Evolutionary conservation across 768 basidiomycete genomes (phyloP).

Genomic region (Roridomyces roridus): DNA sequence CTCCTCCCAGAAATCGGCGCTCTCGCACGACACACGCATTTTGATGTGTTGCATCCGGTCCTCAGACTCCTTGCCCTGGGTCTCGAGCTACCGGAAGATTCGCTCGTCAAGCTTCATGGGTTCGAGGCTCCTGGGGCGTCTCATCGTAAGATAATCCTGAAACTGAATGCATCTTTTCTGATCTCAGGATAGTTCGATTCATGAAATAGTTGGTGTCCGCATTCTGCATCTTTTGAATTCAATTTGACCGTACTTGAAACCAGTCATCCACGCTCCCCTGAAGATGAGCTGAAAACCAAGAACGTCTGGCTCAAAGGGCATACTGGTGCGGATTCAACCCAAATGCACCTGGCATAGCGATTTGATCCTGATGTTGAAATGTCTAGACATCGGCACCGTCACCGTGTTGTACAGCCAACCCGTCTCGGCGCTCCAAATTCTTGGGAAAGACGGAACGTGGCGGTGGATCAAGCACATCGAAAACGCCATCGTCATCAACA

Average conservation of each 20-base stretch:
- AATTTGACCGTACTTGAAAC: neutral
- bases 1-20: constrained; percentile 58
- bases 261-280: constrained; percentile 56
- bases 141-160: constrained; percentile 46
- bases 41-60: constrained; percentile 55
- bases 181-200: constrained; percentile 51
- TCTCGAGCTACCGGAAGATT: constrained; percentile 60
- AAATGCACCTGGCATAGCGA: too few relatives aligned
- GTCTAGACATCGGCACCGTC: constrained; percentile 61
- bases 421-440: constrained; percentile 62
- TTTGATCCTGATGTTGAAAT: too few relatives aligned
- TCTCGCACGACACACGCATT: constrained; percentile 58
- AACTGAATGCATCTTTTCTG: neutral
- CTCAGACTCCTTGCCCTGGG: constrained; percentile 57
- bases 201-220: constrained; percentile 67
- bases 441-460: constrained; percentile 58
- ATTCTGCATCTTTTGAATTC: neutral
- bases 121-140: constrained; percentile 49
- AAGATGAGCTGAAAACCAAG: constrained; percentile 56
- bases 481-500: constrained; percentile 61
- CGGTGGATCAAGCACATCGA: constrained; percentile 64
- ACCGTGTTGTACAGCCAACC: constrained; percentile 69
- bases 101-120: constrained; percentile 53
- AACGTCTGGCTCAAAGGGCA: constrained; percentile 69
- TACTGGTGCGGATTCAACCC: too few relatives aligned